A percentile compares a stretch with the other conserved stretches of the same genome.
Evolutionary conservation across 225 moss, liverwort and hornwort genomes (phyloP).

Genomic region (Takakia lepidozioides): DNA sequence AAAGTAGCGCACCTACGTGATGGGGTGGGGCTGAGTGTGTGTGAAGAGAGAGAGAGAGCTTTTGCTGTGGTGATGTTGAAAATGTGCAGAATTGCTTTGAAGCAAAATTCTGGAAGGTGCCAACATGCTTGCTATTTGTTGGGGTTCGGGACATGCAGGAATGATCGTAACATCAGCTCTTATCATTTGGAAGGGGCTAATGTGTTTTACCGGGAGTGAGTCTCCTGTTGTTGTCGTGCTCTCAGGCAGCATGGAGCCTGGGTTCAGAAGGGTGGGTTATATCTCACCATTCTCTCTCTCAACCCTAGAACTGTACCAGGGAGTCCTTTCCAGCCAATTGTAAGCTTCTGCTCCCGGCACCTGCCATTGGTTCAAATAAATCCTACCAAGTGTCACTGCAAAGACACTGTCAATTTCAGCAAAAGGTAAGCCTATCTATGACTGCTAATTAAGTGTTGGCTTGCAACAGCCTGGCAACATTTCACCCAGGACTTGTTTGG

Average conservation of each 20-base stretch:
- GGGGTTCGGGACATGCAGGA: slow-evolving; percentile 26
- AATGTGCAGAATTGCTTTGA: not conserved
- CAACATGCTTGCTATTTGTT: slow-evolving; percentile 6
- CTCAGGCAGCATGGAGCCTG: slow-evolving; percentile 99
- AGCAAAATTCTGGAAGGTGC: not conserved
- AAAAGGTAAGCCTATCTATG: no score
- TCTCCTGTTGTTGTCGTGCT: slow-evolving; percentile 98
- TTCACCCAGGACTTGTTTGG: no score
- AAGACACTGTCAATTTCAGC: no score
- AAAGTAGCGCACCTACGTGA: no score
- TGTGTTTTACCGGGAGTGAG: slow-evolving; percentile 98
- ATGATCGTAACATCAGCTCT: slow-evolving; percentile 98
- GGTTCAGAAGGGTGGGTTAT: slow-evolving; percentile 71
- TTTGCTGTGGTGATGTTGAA: no score
- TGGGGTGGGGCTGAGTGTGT: not conserved
- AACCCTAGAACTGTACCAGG: no score
- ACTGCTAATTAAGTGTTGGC: no score
- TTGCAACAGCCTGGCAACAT: no score
- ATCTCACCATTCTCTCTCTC: not conserved
- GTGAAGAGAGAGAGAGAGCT: not conserved
- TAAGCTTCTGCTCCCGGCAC: no score
- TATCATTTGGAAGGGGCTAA: slow-evolving; percentile 97
- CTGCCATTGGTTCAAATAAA: no score
- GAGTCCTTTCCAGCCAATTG: no score
- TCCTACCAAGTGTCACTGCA: no score